Evolutionary conservation across 108 stramenopile genomes (phyloP), one percentile per base, ranked within the genome.

Genomic region (Stephanodiscus triporus): DNA sequence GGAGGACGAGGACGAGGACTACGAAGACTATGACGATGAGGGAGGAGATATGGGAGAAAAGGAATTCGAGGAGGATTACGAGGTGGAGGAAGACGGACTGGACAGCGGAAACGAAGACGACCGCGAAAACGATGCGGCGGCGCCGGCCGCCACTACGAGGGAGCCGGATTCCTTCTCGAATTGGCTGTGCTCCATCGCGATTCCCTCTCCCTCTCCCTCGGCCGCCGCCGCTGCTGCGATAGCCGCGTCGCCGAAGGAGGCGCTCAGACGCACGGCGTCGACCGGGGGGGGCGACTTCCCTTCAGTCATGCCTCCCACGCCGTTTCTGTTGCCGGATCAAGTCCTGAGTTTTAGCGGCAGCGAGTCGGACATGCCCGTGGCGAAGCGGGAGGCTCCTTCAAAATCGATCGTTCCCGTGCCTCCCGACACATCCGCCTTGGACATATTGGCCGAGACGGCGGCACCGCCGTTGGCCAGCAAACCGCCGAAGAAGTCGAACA

Each of bases 131-230:
- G 64, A 51, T 37, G 29, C 24, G 10, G 36, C 10, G 22, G 22
- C 48, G n/a, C 20, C 24, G 22, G 20, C 34, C 19, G 7, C 51
- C 37, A 50, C 30, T 56, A 53, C 38, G 51, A 68, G 14, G 2
- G 64, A 42, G 45, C 59, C 47, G 16, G 67, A 73, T 69, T 54
- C 94, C 22, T 92, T 91, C 78, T 84, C 89, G 26, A 95, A 92
- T 61, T 95, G 94, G 94, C 73, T 95, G 24, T 91, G 91, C 45
- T 73, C 82, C 56, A 80, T 84, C 34, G 70, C 71, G 42, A 71
- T 72, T 32, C 55, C 69, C 24, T 24, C 65, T 17, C 69, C 72
- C n/a, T 58, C 81, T 11, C 66, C 69, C 16, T 14, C 48, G 11
- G 26, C 72, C 30, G 49, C 69, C 10, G 43, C 26, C 20, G 51